A percentile compares a stretch with the other conserved stretches of the same genome.
Conservation (phyloP, 202 grass and related monocot genomes). For the Panicum hallii region DNA sequence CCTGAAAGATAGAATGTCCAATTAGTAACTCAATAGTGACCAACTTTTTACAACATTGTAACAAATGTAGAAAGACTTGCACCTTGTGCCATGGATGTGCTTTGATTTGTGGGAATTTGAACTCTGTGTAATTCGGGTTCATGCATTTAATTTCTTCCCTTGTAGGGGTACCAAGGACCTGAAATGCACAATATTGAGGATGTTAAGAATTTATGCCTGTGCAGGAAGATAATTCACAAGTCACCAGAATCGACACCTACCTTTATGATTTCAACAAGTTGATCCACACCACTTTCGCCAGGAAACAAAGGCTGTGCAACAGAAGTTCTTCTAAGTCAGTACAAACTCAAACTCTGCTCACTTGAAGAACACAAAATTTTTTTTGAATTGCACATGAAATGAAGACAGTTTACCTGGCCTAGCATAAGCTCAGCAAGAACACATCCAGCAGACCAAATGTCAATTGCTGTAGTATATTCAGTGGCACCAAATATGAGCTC, state of each 20-base stretch:
- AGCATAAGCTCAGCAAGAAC: conserved; percentile 94
- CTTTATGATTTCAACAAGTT: conserved; percentile 98
- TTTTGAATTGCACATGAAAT: not conserved
- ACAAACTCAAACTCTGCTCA: not conserved
- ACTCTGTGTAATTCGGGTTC: conserved; percentile 97
- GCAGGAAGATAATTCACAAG: conserved; percentile 29
- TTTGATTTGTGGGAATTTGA: conserved; percentile 98
- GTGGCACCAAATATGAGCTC: conserved; percentile 99
- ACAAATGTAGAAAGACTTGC: conserved; percentile 19
- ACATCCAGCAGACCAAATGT: conserved; percentile 99
- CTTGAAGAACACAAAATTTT: not conserved
- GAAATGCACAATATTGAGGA: conserved; percentile 33
- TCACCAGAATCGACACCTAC: conserved; percentile 30
- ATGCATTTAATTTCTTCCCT: conserved; percentile 99
- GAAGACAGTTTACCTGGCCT: conserved; percentile 65
- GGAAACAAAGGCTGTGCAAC: conserved; percentile 88
- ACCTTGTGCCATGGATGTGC: conserved; percentile 99
- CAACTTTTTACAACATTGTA: conserved; percentile 13
- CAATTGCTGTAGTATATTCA: conserved; percentile 93
- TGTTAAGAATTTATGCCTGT: not conserved
- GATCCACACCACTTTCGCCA: conserved; percentile 93
- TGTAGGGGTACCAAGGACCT: conserved; percentile 95
- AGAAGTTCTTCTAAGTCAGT: conserved; percentile 35
- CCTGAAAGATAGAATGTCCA: conserved; percentile 50
- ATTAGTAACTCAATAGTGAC: conserved; percentile 22